These are phyloP conservation scores for Saccharomyces pastorianus DNA, from an alignment of 1,139 yeast species.

Conservation along the genomic window DNA sequence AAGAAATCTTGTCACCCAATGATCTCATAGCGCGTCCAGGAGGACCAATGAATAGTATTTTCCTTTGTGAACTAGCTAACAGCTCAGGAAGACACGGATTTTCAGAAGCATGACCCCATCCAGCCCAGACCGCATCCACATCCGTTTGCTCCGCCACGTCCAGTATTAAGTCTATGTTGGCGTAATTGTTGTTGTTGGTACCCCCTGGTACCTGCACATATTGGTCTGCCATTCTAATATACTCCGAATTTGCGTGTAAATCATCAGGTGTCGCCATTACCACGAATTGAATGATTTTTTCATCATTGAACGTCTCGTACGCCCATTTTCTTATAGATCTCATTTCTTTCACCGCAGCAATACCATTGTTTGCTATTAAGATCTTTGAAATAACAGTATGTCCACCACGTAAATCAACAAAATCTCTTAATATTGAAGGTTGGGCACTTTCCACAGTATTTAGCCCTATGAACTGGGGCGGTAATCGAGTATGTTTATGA, in stretches of 20 bases:
- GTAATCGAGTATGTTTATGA: constrained; percentile 37
- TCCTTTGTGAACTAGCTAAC: constrained; percentile 76
- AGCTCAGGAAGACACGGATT: constrained; percentile 89
- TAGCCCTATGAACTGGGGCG: constrained; percentile 49
- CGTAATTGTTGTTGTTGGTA: constrained; percentile 94
- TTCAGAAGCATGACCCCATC: constrained; percentile 99
- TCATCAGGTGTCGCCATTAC: constrained; percentile 99
- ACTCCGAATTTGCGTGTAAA: constrained; percentile 91
- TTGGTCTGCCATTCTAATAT: constrained; percentile 98
- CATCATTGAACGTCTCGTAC: constrained; percentile 94
- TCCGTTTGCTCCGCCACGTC: constrained; percentile 94
- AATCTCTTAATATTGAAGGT: constrained; percentile 64
- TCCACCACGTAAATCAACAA: constrained; percentile 80
- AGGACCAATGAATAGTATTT: constrained; percentile 89
- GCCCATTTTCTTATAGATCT: constrained; percentile 98
- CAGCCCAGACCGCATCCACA: constrained; percentile 99
- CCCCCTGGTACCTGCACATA: constrained; percentile 98
- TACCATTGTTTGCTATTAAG: constrained; percentile 95
- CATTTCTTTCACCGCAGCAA: constrained; percentile 97
- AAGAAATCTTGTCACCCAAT: constrained; percentile 94
- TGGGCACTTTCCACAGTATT: constrained; percentile 60
- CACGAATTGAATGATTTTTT: constrained; percentile 84
- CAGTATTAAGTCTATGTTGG: constrained; percentile 92
- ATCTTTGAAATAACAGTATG: constrained; percentile 89
- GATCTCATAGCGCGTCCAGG: constrained; percentile 99